Evolutionary conservation across 768 basidiomycete species (phyloP), one percentile per base, ranked within the genome.

Genomic region (Trametes meyenii): DNA sequence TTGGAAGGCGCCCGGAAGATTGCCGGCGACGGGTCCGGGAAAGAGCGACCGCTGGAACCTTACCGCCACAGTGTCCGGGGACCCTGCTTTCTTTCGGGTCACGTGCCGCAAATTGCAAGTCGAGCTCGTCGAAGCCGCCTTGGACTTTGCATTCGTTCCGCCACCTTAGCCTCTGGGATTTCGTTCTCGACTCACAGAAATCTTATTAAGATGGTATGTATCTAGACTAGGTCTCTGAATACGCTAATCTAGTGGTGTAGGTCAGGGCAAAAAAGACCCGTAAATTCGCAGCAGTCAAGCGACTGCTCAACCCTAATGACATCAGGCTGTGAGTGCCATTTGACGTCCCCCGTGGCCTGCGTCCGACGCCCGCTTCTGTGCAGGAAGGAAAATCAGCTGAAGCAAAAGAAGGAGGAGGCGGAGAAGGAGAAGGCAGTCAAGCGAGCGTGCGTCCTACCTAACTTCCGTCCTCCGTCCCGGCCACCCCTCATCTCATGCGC

Each of bases 261-360:
- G 92, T 86, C 13, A 94, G 86, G 76, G 92, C 92, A 29, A 94
- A 93, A 75, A 96, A 94, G 74, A 96, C 94, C 0, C 83, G 95
- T 75, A 96, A 96, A 73, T 98, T 98, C 73, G 96, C 95, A 2
- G 78, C 87, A 11, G 94, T 96, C 48, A 98, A 98, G 76, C 90
- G 96, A 17, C 81, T 98, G 80, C 76, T 98, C 61, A 95, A 94
- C 72, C 96, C 96, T 0, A 92, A 89, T 69, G 96, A 98, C 73
- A 92, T 92, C 58, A 82, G 96, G 67, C 75, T 98, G 96, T 96
- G 71, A 67, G 92, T 73, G 54, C 26, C n/a, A 17, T 26, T 48
- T 45, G 26, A 48, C 19, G 38, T 29, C 39, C 35, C 26, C 48
- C 45, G 16, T 50, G 51, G 11, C 11, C 35, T 5, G 14, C 24